These are phyloP conservation scores for Pisolithus tinctorius DNA, from an alignment of 768 basidiomycete genomes.

Conservation along the genomic window DNA sequence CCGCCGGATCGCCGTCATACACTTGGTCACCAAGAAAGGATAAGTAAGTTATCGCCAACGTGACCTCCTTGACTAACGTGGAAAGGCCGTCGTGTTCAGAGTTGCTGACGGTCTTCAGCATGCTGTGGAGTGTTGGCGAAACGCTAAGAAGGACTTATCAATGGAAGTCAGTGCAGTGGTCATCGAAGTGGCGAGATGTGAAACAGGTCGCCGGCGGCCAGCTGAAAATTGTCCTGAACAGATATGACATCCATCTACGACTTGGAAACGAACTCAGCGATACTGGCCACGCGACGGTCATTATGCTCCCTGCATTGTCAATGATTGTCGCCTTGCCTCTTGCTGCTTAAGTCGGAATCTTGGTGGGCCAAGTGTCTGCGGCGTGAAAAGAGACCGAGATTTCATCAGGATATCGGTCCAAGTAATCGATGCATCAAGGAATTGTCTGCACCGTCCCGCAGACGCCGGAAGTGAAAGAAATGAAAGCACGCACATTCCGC, in stretches of 20 bases:
- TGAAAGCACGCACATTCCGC: constrained; percentile 19
- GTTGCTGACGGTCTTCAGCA: constrained; percentile 13
- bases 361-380: constrained; percentile 11
- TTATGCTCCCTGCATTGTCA: neutral
- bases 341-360: constrained; percentile 6
- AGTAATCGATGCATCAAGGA: constrained; percentile 15
- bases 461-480: constrained; percentile 20
- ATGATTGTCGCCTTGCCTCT: neutral
- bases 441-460: constrained; percentile 16
- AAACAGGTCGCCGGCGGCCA: constrained; percentile 11
- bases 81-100: constrained; percentile 2
- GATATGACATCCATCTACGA: neutral
- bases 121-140: constrained; percentile 10
- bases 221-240: constrained; percentile 2
- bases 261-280: neutral
- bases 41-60: constrained; percentile 6
- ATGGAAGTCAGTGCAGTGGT: constrained; percentile 4
- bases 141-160: constrained; percentile 1
- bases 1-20: constrained; percentile 9
- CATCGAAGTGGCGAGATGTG: constrained; percentile 4
- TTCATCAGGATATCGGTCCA: constrained; percentile 10
- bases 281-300: neutral
- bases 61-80: constrained; percentile 9
- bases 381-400: constrained; percentile 15
- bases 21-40: constrained; percentile 5